Conservation (phyloP, 2,329 filamentous ascomycete genomes). For the Nothophaeocryptopus gaeumannii region DNA sequence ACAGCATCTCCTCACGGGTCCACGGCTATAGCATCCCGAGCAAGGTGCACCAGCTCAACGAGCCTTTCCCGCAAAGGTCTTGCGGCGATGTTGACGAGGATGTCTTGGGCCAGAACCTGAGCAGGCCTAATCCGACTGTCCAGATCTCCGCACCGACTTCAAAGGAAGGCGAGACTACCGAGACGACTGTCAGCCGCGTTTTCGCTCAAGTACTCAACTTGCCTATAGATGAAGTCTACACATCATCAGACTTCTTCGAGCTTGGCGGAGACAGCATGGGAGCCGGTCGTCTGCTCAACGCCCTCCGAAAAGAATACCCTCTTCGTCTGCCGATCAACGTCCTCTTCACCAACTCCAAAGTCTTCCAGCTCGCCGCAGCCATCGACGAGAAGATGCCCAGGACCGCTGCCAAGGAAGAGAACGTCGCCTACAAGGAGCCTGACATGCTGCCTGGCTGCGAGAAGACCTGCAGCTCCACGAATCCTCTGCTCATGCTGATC, state of each 20-base stretch:
- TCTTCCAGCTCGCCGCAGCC: conserved; percentile 39
- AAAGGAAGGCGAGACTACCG: conserved; percentile 18
- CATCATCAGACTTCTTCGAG: conserved; percentile 51
- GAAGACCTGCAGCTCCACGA: conserved; percentile 50
- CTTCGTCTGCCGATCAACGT: conserved; percentile 51
- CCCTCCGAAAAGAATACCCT: conserved; percentile 50
- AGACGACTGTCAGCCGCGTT: conserved; percentile 43
- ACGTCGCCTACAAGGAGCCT: conserved; percentile 9
- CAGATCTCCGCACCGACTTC: background rate
- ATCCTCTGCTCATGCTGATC: conserved; percentile 48
- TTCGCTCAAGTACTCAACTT: conserved; percentile 49
- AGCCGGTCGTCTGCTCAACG: conserved; percentile 53
- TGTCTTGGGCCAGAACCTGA: conserved; percentile 12
- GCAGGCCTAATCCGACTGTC: conserved; percentile 3
- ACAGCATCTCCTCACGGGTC: conserved; percentile 22
- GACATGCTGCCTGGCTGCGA: conserved; percentile 37
- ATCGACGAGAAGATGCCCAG: conserved; percentile 36
- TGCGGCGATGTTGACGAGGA: conserved; percentile 27
- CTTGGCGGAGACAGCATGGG: conserved; percentile 55
- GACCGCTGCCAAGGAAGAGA: conserved; percentile 9
- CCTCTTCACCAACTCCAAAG: conserved; percentile 51
- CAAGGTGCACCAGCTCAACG: conserved; percentile 28
- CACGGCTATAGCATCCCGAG: conserved; percentile 31
- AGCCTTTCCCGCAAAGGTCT: conserved; percentile 26
- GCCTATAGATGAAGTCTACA: conserved; percentile 39